Base-by-base conservation (phyloP, 768 basidiomycete genomes). In the Crucibulum laeve region DNA sequence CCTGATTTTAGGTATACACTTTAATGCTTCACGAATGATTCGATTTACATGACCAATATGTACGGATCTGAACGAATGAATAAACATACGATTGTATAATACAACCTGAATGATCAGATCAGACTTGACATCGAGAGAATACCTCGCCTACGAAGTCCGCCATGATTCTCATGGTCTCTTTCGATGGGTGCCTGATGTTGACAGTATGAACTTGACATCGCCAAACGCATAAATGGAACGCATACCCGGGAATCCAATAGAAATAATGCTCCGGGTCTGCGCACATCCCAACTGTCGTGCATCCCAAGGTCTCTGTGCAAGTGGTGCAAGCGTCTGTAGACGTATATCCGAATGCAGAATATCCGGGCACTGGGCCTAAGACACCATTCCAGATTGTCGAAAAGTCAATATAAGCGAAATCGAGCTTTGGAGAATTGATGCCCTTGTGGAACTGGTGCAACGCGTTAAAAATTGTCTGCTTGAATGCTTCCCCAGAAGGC, bases 1-100 rank as follows among this genome's bases (percentile, higher is more conserved):
- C 80, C 79, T 2, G 79, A 80, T 54, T 83, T 84, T 53, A 63
- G 78, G 46, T 83, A 84, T 51, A 77, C 69, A 4, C 40, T 64
- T 11, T 66, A 44, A 54, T 41, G n/a, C n/a, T n/a, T n/a, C n/a
- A n/a, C n/a, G n/a, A n/a, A n/a, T n/a, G n/a, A n/a, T n/a, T n/a
- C n/a, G n/a, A n/a, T n/a, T n/a, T n/a, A n/a, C n/a, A n/a, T n/a
- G n/a, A n/a, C n/a, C n/a, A n/a, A n/a, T n/a, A n/a, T n/a, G n/a
- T n/a, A n/a, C n/a, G n/a, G n/a, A n/a, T n/a, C n/a, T n/a, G n/a
- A n/a, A n/a, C n/a, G n/a, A n/a, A n/a, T n/a, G n/a, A n/a, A n/a
- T n/a, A n/a, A n/a, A n/a, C n/a, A n/a, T n/a, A n/a, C n/a, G n/a
- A n/a, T n/a, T n/a, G n/a, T n/a, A n/a, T n/a, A n/a, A n/a, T n/a